phyloP scores from a whole-genome alignment of 345 rosid genomes.

The Citrus unshiu region DNA sequence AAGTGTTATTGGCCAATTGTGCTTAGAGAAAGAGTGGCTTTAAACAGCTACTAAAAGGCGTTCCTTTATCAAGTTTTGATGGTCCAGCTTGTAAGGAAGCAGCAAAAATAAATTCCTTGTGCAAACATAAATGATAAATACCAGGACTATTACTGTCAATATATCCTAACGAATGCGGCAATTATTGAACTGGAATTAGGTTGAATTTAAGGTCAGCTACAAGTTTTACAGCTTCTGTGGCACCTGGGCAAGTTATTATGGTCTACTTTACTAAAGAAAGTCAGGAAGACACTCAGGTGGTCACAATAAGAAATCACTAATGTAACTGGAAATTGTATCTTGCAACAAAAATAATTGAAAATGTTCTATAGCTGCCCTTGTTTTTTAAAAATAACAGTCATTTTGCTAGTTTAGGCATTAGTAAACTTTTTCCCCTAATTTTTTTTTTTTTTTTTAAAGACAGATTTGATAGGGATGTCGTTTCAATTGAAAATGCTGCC shows the following conservation, averaged over 20 bases:
- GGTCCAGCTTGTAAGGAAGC: background rate
- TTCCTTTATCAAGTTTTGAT: background rate
- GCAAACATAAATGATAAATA: background rate
- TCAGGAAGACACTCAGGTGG: too few species aligned
- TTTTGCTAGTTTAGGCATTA: background rate
- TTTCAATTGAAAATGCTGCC: background rate
- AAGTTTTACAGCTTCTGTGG: background rate
- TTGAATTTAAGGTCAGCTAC: background rate
- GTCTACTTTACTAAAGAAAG: too few species aligned
- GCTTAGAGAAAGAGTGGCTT: background rate
- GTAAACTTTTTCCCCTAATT: background rate
- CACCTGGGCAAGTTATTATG: background rate
- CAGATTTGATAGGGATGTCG: background rate
- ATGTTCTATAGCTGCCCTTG: too few species aligned
- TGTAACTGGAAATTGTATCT: background rate
- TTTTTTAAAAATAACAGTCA: background rate
- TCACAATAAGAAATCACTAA: background rate
- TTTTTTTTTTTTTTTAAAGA: background rate
- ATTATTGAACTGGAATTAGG: background rate
- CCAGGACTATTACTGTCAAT: background rate
- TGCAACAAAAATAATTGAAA: background rate
- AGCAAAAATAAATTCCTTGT: background rate
- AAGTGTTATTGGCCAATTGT: background rate
- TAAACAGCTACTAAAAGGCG: background rate
- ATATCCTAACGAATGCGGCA: background rate